Evolutionary conservation across 2,329 filamentous ascomycete species (phyloP).

Genomic region (Verticillium dahliae): DNA sequence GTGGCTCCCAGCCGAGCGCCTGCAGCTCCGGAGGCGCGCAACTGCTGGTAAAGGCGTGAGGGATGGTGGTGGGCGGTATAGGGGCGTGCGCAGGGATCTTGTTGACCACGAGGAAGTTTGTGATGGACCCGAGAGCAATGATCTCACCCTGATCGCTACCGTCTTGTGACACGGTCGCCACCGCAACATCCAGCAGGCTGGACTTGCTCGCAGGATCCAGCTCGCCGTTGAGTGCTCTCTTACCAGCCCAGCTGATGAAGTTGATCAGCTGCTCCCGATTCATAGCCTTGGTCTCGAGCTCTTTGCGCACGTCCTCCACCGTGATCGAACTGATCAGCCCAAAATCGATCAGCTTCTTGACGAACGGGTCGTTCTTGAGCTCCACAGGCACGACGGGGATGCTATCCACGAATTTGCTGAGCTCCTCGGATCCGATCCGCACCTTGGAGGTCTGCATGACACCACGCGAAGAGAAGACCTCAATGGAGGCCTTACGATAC

Average conservation of each 20-base stretch:
- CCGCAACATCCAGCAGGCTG: slow-evolving; percentile 69
- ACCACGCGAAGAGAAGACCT: slow-evolving; percentile 82
- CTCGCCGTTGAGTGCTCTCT: slow-evolving; percentile 64
- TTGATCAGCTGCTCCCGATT: slow-evolving; percentile 70
- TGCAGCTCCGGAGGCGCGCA: slow-evolving; percentile 64
- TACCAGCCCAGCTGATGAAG: slow-evolving; percentile 79
- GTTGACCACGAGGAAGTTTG: slow-evolving; percentile 66
- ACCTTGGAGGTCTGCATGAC: slow-evolving; percentile 80
- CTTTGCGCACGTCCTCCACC: slow-evolving; percentile 75
- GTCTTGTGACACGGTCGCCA: slow-evolving; percentile 60
- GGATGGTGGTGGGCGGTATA: slow-evolving; percentile 73
- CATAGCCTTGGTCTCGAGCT: slow-evolving; percentile 76
- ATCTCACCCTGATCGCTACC: slow-evolving; percentile 59
- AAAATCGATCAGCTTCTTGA: slow-evolving; percentile 74
- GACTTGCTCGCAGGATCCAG: slow-evolving; percentile 63
- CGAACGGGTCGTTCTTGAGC: slow-evolving; percentile 67
- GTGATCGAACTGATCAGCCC: slow-evolving; percentile 85
- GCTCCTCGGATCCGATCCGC: slow-evolving; percentile 63
- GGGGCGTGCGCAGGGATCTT: slow-evolving; percentile 78
- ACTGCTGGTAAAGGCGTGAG: slow-evolving; percentile 72
- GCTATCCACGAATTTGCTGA: slow-evolving; percentile 71
- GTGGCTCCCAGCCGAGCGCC: slow-evolving; percentile 76
- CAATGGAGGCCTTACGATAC: slow-evolving; percentile 73
- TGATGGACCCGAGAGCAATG: slow-evolving; percentile 70
- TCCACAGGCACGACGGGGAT: slow-evolving; percentile 81